These are phyloP conservation scores for Castanea crenata DNA, from an alignment of 306 rosid species.

Conservation along the genomic window DNA sequence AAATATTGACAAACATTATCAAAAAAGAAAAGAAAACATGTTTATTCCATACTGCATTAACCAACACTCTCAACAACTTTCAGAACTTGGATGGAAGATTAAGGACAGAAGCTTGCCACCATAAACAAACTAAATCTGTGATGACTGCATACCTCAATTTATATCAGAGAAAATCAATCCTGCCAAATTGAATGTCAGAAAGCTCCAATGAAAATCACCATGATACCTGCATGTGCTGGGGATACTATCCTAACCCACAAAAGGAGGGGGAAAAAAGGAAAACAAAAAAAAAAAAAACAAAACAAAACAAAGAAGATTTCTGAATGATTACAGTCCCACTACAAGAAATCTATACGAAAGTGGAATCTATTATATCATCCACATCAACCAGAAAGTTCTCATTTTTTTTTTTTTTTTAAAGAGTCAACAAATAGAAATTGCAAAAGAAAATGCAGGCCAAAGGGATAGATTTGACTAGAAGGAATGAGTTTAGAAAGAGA, in stretches of 20 bases:
- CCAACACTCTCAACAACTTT: slow-evolving; percentile 38
- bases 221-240: slow-evolving; percentile 74
- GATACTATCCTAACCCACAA: slow-evolving; percentile 27
- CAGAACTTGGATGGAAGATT: slow-evolving; percentile 32
- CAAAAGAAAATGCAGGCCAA: slow-evolving; percentile 20
- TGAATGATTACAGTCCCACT: slow-evolving; percentile 56
- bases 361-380: slow-evolving; percentile 45
- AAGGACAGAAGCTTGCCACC: slow-evolving; percentile 45
- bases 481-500: neutral
- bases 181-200: slow-evolving; percentile 63
- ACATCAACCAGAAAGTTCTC: slow-evolving; percentile 37
- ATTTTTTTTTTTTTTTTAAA: neutral
- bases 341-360: slow-evolving; percentile 52
- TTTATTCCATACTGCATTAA: slow-evolving; percentile 30
- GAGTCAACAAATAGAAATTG: slow-evolving; percentile 23
- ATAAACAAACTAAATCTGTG: slow-evolving; percentile 47
- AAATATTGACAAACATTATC: slow-evolving; percentile 37
- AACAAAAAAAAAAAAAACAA: neutral
- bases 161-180: slow-evolving; percentile 73
- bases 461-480: neutral
- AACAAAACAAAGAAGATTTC: neutral
- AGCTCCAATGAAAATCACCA: slow-evolving; percentile 79
- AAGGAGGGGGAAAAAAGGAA: neutral
- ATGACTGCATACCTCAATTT: slow-evolving; percentile 74
- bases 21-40: slow-evolving; percentile 1